Evolutionary conservation across 768 basidiomycete genomes (phyloP), one percentile per base, ranked within the genome.

Genomic region (Rhizopogon roseolus): DNA sequence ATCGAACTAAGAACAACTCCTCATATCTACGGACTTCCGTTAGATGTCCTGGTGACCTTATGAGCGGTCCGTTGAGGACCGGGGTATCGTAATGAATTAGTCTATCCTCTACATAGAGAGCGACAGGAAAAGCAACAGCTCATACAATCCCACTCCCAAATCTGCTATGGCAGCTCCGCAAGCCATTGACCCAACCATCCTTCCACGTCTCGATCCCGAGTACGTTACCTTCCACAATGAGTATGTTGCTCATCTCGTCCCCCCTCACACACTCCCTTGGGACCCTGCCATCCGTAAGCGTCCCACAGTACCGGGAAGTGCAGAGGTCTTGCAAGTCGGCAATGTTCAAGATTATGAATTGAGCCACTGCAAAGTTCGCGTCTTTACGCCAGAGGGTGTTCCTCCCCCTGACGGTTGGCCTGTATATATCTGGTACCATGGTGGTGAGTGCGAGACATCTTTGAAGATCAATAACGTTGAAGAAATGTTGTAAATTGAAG

Each of bases 351-450:
- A 88, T 54, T 77, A 79, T 45, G 66, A 75, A 27, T 61, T 86
- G 51, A 74, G 69, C 14, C 72, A 81, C 48, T 80, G 77, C 52
- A 76, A 76, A 32, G 73, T 86, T 32, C 79, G 88, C 29, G 78
- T 80, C 5, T 89, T 85, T 62, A 85, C 82, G 1, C 88, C 88
- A 0, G 62, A 69, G 39, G 66, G 65, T 17, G 72, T 77, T 43
- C 60, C 71, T 0, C 85, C 86, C 0, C 62, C 60, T 2, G 66
- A 64, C 0, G 88, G 88, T 16, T 89, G 88, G 88, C 86, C 86
- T 0, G 78, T 82, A 2, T 80, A 89, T 55, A 76, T 88, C 41
- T 90, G 78, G 75, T 88, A 84, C 64, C 88, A 89, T 57, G 88
- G 88, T 50, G 88, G 87, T 80, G 55, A 52, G 76, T 53, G 32